Base-by-base conservation (phyloP, 495 filamentous ascomycete species). In the Hypoxylon crocopeplum region DNA sequence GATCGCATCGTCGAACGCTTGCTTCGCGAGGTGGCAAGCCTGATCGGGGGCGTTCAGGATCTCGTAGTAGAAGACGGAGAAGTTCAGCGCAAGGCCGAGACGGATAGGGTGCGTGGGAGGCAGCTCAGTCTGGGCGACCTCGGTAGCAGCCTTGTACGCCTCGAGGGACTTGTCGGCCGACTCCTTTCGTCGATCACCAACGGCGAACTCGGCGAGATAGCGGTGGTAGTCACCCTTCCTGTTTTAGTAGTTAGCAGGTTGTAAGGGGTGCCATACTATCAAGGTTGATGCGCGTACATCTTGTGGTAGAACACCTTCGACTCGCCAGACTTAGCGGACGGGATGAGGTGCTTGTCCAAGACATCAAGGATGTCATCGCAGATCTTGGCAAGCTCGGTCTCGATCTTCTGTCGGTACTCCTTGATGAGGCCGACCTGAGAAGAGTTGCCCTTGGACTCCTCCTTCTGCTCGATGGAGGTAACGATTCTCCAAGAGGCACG, bases 261-360 rank as follows among this genome's bases (percentile, higher is more conserved):
- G 19, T 7, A 38, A 47, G 29, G 13, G 13, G 3, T 20, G 20
- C 13, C 22, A 41, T 40, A 49, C 32, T 21, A 11, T 1, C 24
- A 25, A 13, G 7, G n/a, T 12, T 7, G 51, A 21, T 37, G 39
- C 17, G 79, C 87, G 56, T 74, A 96, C 92, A 98, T 98, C 88
- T 98, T 98, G 89, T 98, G 94, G 84, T 98, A 98, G 82, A 98
- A 98, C 62, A 98, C 94, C 87, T 98, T 98, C 61, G 93, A 97
- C 82, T 98, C 94, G 73, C 95, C 94, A 71, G 84, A 90, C 85
- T 96, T 88, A 65, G 94, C 95, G 63, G 92, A 96, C 52, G 92
- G 91, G 76, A 98, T 98, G 70, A 98, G 81, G 82, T 97, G 92
- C 78, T 93, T 77, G 79, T 98, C 94, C 53, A 98, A 86, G 62